A percentile compares a stretch with the other conserved stretches of the same genome.
Conservation (phyloP, 2,329 filamentous ascomycete genomes). For the Penicillium sp. region DNA sequence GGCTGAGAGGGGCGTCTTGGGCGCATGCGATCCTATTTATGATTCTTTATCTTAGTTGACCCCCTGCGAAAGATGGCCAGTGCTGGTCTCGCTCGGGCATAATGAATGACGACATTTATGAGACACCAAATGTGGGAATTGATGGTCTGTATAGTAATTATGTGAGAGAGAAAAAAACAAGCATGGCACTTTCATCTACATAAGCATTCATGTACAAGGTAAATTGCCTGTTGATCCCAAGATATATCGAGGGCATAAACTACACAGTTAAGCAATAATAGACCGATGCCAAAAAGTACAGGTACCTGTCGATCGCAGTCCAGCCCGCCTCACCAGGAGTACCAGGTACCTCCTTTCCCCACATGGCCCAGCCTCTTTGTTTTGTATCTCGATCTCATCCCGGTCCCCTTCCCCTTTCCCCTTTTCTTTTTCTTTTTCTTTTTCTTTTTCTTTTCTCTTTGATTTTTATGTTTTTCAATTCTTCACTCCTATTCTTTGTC, state of each 20-base stretch:
- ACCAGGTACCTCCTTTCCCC: constrained; percentile 11
- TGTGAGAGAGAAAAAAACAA: background rate
- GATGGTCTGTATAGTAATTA: constrained; percentile 9
- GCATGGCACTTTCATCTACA: background rate
- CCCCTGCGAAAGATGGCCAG: background rate
- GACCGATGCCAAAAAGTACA: background rate
- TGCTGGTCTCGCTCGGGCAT: background rate
- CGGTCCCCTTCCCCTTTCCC: background rate
- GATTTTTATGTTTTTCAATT: background rate
- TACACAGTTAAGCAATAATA: background rate
- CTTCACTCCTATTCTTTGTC: background rate
- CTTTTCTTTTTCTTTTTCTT: background rate
- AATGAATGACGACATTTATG: constrained; percentile 25
- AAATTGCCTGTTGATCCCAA: background rate
- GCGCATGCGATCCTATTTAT: background rate
- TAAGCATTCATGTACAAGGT: background rate
- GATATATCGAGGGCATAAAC: background rate
- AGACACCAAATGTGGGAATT: background rate
- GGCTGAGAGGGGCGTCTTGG: background rate
- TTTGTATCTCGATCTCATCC: background rate
- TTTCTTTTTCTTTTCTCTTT: too few relatives aligned
- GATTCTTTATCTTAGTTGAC: background rate
- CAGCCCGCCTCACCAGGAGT: background rate
- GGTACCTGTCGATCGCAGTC: constrained; percentile 6
- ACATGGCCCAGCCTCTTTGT: constrained; percentile 18